Conservation (phyloP, 2,329 filamentous ascomycete genomes). For the Colletotrichum lentis region DNA sequence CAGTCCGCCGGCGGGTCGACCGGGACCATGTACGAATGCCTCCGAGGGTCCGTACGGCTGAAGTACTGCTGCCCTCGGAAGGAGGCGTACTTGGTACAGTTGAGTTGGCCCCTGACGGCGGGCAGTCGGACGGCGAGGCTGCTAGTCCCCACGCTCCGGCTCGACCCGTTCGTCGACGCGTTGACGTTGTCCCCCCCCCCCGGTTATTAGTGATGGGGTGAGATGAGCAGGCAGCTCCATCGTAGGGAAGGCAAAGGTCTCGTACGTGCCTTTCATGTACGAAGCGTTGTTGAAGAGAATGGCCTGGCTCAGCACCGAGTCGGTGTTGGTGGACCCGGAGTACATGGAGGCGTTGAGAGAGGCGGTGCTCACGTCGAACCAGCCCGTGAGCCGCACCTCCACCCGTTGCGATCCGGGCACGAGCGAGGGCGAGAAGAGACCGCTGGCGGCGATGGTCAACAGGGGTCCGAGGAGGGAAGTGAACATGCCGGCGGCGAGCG, state of each 20-base stretch:
- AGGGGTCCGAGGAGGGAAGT: background rate
- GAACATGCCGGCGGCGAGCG: background rate
- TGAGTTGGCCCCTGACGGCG: background rate
- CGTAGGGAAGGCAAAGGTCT: background rate
- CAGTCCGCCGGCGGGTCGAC: background rate
- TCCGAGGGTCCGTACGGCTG: no score
- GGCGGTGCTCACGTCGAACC: background rate
- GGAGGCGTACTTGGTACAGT: background rate
- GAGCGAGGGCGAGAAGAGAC: background rate
- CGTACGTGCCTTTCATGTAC: background rate
- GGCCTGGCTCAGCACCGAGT: background rate
- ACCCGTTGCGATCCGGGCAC: background rate
- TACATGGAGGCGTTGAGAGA: background rate
- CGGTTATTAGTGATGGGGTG: no score
- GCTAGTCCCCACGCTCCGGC: background rate
- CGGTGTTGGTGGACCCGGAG: background rate
- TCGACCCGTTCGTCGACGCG: background rate
- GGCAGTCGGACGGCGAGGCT: background rate
- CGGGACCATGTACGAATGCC: background rate
- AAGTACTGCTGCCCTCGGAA: background rate
- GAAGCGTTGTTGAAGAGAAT: constrained; percentile 9
- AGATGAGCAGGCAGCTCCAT: background rate
- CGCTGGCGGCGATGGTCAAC: constrained; percentile 4
- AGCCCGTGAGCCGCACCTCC: background rate
- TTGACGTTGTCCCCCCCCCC: no score